Conservation (phyloP, 2,329 filamentous ascomycete species). For the Dactylellina cionopaga region DNA sequence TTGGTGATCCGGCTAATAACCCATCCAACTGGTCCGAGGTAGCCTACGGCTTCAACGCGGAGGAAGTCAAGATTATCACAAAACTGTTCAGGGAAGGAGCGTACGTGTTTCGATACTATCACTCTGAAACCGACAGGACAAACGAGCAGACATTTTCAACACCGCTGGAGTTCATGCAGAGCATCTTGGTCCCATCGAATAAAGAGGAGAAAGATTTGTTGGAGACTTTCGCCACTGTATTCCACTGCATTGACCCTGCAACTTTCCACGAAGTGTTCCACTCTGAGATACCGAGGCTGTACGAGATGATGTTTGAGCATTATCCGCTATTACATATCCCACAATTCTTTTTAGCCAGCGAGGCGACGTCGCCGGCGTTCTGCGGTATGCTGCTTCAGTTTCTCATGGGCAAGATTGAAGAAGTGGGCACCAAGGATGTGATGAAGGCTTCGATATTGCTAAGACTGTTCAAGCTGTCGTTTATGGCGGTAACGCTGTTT, state of each 20-base stretch:
- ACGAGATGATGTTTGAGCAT: conserved; percentile 98
- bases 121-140: conserved; percentile 74
- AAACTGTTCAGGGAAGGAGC: conserved; percentile 97
- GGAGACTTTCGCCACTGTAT: conserved; percentile 97
- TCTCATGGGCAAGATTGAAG: conserved; percentile 93
- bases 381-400: conserved; percentile 98
- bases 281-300: conserved; percentile 93
- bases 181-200: conserved; percentile 74
- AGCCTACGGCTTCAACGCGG: conserved; percentile 93
- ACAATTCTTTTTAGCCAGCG: conserved; percentile 98
- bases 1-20: conserved; percentile 74
- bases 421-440: conserved; percentile 90
- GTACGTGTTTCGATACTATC: conserved; percentile 96
- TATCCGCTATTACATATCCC: conserved; percentile 92
- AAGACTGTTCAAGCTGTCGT: conserved; percentile 94
- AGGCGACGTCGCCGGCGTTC: conserved; percentile 96
- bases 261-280: conserved; percentile 99
- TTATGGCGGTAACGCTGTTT: conserved; percentile 99
- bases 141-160: conserved; percentile 55
- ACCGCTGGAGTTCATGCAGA: conserved; percentile 78
- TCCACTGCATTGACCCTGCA: conserved; percentile 97
- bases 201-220: conserved; percentile 98
- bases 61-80: conserved; percentile 95
- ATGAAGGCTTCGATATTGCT: conserved; percentile 92
- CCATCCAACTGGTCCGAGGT: conserved; percentile 91